These are phyloP conservation scores for Berberis thunbergii DNA, from an alignment of 164 flowering plant genomes.

Conservation along the genomic window DNA sequence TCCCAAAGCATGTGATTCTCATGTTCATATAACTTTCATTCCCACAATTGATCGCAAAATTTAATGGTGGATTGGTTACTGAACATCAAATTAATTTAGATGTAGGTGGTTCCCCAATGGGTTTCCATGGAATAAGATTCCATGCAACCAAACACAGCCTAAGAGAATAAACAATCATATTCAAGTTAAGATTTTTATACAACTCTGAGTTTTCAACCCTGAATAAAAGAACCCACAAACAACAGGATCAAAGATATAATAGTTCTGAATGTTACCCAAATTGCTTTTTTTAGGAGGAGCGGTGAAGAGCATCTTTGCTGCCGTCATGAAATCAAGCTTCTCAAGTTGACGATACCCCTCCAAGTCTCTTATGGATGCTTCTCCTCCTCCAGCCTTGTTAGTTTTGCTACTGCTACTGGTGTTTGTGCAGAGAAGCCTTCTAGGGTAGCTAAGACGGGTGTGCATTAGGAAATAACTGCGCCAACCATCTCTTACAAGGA, in stretches of 20 bases:
- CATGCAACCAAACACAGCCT: neutral
- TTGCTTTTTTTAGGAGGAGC: conserved; percentile 50
- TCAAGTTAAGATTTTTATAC: neutral
- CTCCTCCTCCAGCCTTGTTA: neutral
- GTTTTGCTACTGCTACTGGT: neutral
- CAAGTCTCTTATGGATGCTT: neutral
- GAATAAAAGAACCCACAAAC: too few relatives aligned
- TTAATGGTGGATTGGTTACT: too few relatives aligned
- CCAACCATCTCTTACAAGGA: conserved; percentile 1
- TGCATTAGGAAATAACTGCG: neutral
- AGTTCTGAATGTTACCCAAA: conserved; percentile 47
- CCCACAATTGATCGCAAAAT: too few relatives aligned
- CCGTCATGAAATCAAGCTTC: conserved; percentile 74
- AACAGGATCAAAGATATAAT: neutral
- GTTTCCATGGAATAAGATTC: too few relatives aligned
- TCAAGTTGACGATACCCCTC: conserved; percentile 47
- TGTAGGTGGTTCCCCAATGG: too few relatives aligned
- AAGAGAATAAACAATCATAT: neutral
- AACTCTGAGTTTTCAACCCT: neutral
- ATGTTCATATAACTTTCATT: too few relatives aligned
- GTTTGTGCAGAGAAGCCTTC: conserved; percentile 9
- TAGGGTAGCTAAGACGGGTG: neutral
- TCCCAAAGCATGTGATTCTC: too few relatives aligned
- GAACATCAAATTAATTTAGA: too few relatives aligned
- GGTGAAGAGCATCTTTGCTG: conserved; percentile 69